Percentiles rank a stretch among this genome's conserved stretches.
These are phyloP conservation scores for Rickenella mellea DNA, from an alignment of 768 basidiomycete species.

Conservation along the genomic window DNA sequence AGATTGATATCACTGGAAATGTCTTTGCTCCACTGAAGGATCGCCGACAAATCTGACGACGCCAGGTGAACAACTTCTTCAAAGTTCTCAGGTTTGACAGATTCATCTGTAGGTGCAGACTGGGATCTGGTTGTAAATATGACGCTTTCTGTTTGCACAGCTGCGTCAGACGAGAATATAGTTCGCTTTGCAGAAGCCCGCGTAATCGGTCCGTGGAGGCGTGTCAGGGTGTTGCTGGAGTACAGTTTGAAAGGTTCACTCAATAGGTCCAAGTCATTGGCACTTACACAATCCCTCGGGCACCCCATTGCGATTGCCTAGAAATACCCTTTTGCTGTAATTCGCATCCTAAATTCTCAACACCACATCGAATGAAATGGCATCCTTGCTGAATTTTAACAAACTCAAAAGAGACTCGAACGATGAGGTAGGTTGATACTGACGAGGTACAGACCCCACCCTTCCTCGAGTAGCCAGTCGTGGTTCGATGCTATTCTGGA, in stretches of 20 bases:
- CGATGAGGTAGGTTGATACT: slow-evolving; percentile 5
- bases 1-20: slow-evolving; percentile 68
- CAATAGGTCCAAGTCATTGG: background rate
- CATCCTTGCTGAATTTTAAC: slow-evolving; percentile 46
- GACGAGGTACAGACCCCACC: slow-evolving; percentile 57
- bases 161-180: slow-evolving; percentile 49
- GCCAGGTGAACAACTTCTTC: slow-evolving; percentile 45
- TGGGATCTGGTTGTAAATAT: slow-evolving; percentile 15
- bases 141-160: slow-evolving; percentile 45
- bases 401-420: background rate
- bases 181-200: slow-evolving; percentile 42
- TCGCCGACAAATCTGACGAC: slow-evolving; percentile 55
- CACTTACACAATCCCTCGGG: slow-evolving; percentile 59
- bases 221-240: slow-evolving; percentile 40
- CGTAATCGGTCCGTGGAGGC: slow-evolving; percentile 33
- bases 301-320: slow-evolving; percentile 64
- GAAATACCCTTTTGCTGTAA: slow-evolving; percentile 58
- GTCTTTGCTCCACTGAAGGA: slow-evolving; percentile 67
- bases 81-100: slow-evolving; percentile 26
- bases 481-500: slow-evolving; percentile 54
- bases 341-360: slow-evolving; percentile 58
- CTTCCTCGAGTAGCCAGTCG: slow-evolving; percentile 67
- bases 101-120: slow-evolving; percentile 21
- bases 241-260: background rate
- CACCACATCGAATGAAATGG: slow-evolving; percentile 55